Evolutionary conservation across 495 filamentous ascomycete species (phyloP), one percentile per base, ranked within the genome.

Genomic region (Penicillium turbatum): DNA sequence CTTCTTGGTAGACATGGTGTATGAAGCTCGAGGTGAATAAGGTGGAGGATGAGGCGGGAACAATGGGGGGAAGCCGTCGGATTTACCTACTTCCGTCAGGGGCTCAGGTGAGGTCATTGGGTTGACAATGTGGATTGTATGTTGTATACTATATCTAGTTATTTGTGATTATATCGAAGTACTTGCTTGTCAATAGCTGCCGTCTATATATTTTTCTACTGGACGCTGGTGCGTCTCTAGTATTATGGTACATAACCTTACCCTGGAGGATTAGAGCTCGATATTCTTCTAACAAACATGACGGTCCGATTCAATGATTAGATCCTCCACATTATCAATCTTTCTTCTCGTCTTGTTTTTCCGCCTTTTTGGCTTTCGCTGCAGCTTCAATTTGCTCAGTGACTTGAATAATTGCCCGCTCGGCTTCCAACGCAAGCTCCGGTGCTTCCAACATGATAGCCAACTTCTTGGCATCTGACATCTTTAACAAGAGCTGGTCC

Each of bases 401-500:
- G 1, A 97, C 88, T 74, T 97, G 92, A 74, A 86, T 82, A 34
- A 93, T 86, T 3, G 92, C 92, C 26, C 92, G 77, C 61, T 97
- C 90, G 2, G 95, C 83, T 71, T 97, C 93, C n/a, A 88, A 70
- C 45, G 86, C 85, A 48, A 97, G 80, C 48, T 89, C 88, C 0
- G 92, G 90, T 21, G 96, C 75, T 9, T 89, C 78, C n/a, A 93
- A 70, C 1, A 83, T 78, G 39, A 83, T 70, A 16, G 88, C 85
- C 51, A 97, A 79, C 56, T 79, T 75, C 57, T 77, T 80, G 6
- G 78, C 79, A 54, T 85, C 65, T 38, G 69, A 77, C 54, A 79
- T 76, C 56, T 80, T 77, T 13, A 83, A 76, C 4, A 90, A 63
- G 11, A 90, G 55, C 63, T 82, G 72, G 31, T 72, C 78, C 37